phyloP scores from a whole-genome alignment of 768 basidiomycete species.

The Suillus subluteus region DNA sequence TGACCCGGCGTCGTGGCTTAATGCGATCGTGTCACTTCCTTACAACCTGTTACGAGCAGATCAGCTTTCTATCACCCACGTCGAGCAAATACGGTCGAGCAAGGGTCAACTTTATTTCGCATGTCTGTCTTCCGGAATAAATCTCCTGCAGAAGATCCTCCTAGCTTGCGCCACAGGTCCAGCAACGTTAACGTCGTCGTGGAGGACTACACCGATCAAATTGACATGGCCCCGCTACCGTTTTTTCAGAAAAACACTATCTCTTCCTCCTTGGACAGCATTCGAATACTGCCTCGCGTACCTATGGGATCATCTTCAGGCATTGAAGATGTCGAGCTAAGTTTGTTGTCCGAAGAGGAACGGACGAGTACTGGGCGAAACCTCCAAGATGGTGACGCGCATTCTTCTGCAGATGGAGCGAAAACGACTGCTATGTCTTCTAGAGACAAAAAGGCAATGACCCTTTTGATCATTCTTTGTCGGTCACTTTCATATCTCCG shows the following conservation, averaged over 20 bases:
- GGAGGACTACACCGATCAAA: slow-evolving; percentile 36
- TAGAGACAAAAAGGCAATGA: slow-evolving; percentile 85
- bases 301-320: slow-evolving; percentile 28
- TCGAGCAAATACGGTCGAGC: not conserved
- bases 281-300: slow-evolving; percentile 60
- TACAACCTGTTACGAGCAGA: not conserved
- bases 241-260: slow-evolving; percentile 52
- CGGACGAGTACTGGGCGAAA: slow-evolving; percentile 48
- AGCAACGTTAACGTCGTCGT: slow-evolving; percentile 37
- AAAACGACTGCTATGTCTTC: slow-evolving; percentile 58
- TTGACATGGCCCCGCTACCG: slow-evolving; percentile 27
- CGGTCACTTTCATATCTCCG: slow-evolving; percentile 38
- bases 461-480: slow-evolving; percentile 87
- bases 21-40: slow-evolving; percentile 10
- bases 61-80: slow-evolving; percentile 10
- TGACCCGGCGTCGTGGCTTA: not conserved
- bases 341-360: slow-evolving; percentile 61
- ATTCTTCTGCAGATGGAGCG: slow-evolving; percentile 34
- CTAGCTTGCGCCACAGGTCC: slow-evolving; percentile 34
- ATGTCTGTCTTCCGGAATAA: slow-evolving; percentile 32
- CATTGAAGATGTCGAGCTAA: slow-evolving; percentile 64
- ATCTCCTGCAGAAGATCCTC: slow-evolving; percentile 30
- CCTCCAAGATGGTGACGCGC: slow-evolving; percentile 41
- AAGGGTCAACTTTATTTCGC: slow-evolving; percentile 13
- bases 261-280: slow-evolving; percentile 61